Evolutionary conservation across 805 yeast species (phyloP), one percentile per base, ranked within the genome.

Genomic region (Candida khao-thaluensis): DNA sequence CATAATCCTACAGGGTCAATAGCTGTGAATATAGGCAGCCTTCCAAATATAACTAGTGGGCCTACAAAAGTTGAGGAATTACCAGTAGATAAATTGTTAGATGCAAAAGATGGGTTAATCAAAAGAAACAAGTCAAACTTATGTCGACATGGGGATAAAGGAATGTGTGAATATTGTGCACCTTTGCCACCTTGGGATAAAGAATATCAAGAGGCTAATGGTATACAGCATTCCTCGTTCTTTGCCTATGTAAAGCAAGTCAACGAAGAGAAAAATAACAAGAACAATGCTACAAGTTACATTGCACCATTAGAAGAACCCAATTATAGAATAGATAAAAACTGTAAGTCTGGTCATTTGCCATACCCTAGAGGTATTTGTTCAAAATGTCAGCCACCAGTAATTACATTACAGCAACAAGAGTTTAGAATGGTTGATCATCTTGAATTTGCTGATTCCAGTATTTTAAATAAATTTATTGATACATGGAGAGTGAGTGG

Each of bases 81-180:
- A 23, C 64, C 75, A 0, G 73, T 90, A 1, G 99, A 93, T 60
- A 75, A 75, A 35, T 57, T 56, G 8, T 68, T 90, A 23, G 90
- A 83, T 36, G 69, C 67, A 20, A 72, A 77, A 39, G 74, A 76
- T 30, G 99, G 99, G 0, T 66, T 84, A 40, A 87, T 93, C 40
- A 61, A 72, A 20, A 73, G 99, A 23, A 62, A 68, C 25, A 72
- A 69, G 46, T 76, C 87, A 1, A 51, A 59, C 2, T 66, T 89
- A 45, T 91, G 99, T 61, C 77, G 82, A 43, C 99, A 93, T 58
- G 85, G 91, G 2, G 91, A 82, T 26, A 83, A 82, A 51, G 99
- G 98, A 2, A 93, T 93, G 98, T 93, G 99, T 61, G 99, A 93
- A 55, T 88, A 89, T 57, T 93, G 98, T 59, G 80, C 95, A 23